phyloP scores from a whole-genome alignment of 306 rosid genomes.

The cucumber (Cucumis sativus) region Cucumber_9930_V3 NC_026661.2:17499501-17500000 shows the following conservation, averaged over 20 bases:
- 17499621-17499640: not conserved
- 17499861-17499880: not conserved
- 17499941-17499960: not conserved
- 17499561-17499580: not conserved
- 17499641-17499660: slow-evolving; percentile 5
- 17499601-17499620: slow-evolving; percentile 29
- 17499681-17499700: slow-evolving; percentile 17
- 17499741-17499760: slow-evolving; percentile 10
- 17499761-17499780: slow-evolving; percentile 22
- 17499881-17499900: not conserved
- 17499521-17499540: not conserved
- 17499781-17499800: not conserved
- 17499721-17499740: slow-evolving; percentile 5
- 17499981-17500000: slow-evolving; percentile 35
- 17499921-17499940: slow-evolving; percentile 6
- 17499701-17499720: slow-evolving; percentile 43
- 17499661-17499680: slow-evolving; percentile 10
- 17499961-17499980: slow-evolving; percentile 3
- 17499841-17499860: slow-evolving; percentile 1
- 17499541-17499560: not conserved
- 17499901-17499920: slow-evolving; percentile 19
- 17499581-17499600: slow-evolving; percentile 16
- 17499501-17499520: not conserved
- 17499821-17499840: slow-evolving; percentile 1
- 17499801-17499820: not conserved